These are phyloP conservation scores for Capronia epimyces DNA, from an alignment of 2,329 filamentous ascomycete genomes.

Conservation along the genomic window DNA sequence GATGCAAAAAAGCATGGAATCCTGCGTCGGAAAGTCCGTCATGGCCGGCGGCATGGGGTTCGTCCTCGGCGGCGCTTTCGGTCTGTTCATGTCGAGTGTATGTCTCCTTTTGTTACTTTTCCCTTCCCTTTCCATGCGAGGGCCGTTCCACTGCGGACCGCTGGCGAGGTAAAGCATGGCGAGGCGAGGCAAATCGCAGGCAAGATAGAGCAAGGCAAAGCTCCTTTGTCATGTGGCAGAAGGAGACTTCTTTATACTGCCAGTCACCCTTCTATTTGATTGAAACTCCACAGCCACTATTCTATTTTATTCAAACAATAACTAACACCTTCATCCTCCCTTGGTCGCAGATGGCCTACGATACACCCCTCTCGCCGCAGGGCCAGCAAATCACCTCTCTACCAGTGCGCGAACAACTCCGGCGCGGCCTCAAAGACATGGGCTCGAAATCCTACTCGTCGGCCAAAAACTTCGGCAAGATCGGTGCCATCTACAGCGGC, in stretches of 20 bases:
- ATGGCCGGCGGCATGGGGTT: conserved; percentile 93
- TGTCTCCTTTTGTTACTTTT: conserved; percentile 1
- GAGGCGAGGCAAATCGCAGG: neutral
- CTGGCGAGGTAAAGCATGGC: too few species aligned
- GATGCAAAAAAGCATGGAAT: conserved; percentile 85
- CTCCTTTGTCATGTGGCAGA: too few species aligned
- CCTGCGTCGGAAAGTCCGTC: conserved; percentile 79
- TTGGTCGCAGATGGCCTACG: conserved; percentile 79
- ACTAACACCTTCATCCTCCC: neutral
- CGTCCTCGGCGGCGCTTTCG: conserved; percentile 86
- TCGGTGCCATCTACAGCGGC: conserved; percentile 83
- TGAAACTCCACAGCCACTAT: too few species aligned
- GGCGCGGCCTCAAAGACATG: conserved; percentile 89
- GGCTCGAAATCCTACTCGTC: conserved; percentile 72
- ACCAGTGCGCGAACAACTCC: conserved; percentile 77
- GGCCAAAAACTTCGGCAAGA: conserved; percentile 91
- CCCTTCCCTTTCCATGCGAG: neutral
- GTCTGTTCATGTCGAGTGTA: conserved; percentile 92
- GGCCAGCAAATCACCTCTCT: conserved; percentile 56
- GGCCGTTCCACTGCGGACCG: too few species aligned
- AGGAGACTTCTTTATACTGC: too few species aligned
- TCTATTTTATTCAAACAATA: too few species aligned
- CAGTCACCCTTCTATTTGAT: too few species aligned
- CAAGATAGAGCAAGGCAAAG: neutral
- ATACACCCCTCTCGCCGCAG: conserved; percentile 69